Percentiles rank a stretch among this genome's conserved stretches.
These are phyloP conservation scores for Stentor roeselii DNA, from an alignment of 73 alveolate genomes.

Conservation along the genomic window DNA sequence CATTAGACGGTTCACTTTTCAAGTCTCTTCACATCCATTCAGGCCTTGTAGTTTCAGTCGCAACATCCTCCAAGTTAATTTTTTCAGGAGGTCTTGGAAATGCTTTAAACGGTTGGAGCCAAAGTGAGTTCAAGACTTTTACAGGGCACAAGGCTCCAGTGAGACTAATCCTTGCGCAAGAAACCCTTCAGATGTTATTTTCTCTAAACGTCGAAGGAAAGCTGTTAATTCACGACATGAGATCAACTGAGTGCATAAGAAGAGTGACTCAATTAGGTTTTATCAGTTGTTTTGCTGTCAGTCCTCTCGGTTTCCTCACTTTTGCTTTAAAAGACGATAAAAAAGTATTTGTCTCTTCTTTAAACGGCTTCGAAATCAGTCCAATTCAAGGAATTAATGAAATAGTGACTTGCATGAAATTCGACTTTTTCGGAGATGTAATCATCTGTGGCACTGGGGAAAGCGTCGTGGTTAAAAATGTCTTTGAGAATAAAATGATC, in stretches of 20 bases:
- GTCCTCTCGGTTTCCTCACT: not conserved
- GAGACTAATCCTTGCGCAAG: not conserved
- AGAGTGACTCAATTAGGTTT: not conserved
- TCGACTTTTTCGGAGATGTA: not conserved
- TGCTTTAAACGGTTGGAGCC: conserved; percentile 4
- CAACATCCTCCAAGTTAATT: not conserved
- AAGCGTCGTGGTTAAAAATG: too few species aligned
- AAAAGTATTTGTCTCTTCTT: not conserved
- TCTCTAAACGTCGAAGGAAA: not conserved
- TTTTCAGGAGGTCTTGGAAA: conserved; percentile 17
- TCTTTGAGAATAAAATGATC: too few species aligned
- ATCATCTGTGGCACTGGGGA: not conserved
- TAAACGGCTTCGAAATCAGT: not conserved
- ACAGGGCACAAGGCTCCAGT: not conserved
- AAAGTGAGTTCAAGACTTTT: not conserved
- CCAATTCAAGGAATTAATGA: not conserved
- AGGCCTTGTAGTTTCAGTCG: conserved; percentile 1
- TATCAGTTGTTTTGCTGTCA: not conserved
- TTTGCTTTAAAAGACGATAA: not conserved
- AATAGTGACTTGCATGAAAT: not conserved
- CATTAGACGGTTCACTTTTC: not conserved
- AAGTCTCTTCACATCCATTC: not conserved
- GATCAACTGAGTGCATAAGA: conserved; percentile 14
- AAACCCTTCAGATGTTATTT: not conserved
- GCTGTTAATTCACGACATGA: conserved; percentile 9